Base-by-base conservation (phyloP, 1,139 yeast species). In the Saccharomyces hybrid region DNA sequence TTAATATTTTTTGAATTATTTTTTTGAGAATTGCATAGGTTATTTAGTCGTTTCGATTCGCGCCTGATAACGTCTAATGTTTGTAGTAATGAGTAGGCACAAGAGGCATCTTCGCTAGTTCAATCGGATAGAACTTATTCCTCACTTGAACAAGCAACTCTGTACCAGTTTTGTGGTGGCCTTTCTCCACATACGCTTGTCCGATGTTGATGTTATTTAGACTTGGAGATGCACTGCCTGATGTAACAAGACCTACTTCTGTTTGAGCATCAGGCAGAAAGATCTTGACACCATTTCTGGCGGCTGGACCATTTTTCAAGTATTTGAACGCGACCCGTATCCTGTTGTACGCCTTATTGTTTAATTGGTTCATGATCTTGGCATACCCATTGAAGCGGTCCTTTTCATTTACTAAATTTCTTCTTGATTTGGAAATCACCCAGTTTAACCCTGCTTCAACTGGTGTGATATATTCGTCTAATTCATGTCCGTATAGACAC, bases 401-500 rank as follows among this genome's bases (percentile, higher is more conserved):
- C 9, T 68, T 69, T 28, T 52, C 59, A 8, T 68, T 68, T 0
- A 67, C 68, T 27, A 67, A 63, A 29, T 70, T 72, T 68, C 97
- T 81, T 71, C 97, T 84, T 29, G 81, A 68, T 75, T 90, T 89
- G 49, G 96, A 89, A 53, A 93, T 79, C 54, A 90, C 80, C 99
- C 99, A 93, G 51, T 88, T 78, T 62, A 93, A 78, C 0, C 93
- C 83, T 0, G 95, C 95, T 65, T 90, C 95, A 6, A 91, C 82
- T 14, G 99, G 99, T 1, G 96, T 85, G 47, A 80, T 83, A n/a
- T 75, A 73, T 64, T 89, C 96, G 58, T 78, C 80, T 63, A 93
- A 78, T 71, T 93, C 99, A 69, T 90, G 88, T 3, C 99, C 99
- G 65, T 93, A 93, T 55, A 93, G 79, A 73, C 99, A 93, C 97